These are phyloP conservation scores for Sordariomycetes sp. DNA, from an alignment of 2,329 filamentous ascomycete species.

Conservation along the genomic window DNA sequence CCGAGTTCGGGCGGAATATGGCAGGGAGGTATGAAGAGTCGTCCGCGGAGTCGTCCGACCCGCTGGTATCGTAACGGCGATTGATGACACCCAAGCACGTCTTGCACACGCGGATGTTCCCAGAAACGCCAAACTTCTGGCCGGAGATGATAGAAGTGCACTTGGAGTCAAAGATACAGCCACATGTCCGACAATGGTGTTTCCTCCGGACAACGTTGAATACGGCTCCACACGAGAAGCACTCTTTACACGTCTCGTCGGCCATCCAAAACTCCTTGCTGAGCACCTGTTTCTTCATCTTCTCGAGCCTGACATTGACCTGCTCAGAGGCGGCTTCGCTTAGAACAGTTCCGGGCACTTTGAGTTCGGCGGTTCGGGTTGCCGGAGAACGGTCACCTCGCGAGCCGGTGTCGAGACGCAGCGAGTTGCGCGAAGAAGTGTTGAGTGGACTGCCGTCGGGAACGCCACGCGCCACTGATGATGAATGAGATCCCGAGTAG, in stretches of 20 bases:
- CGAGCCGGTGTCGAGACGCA: conserved; percentile 46
- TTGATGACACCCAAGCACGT: conserved; percentile 88
- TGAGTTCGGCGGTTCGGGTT: conserved; percentile 31
- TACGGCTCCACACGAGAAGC: conserved; percentile 79
- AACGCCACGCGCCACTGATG: conserved; percentile 46
- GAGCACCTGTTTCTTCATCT: conserved; percentile 76
- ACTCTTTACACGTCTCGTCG: conserved; percentile 95
- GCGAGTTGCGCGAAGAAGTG: conserved; percentile 46
- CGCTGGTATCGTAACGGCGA: conserved; percentile 76
- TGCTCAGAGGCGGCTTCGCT: conserved; percentile 44
- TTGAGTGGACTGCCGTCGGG: conserved; percentile 46
- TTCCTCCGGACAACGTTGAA: conserved; percentile 94
- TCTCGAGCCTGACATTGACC: conserved; percentile 51
- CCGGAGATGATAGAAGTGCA: conserved; percentile 90
- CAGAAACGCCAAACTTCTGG: conserved; percentile 74
- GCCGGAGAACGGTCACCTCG: conserved; percentile 33
- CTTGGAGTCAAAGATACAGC: conserved; percentile 97
- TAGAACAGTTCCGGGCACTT: conserved; percentile 43
- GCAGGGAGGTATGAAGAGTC: conserved; percentile 58
- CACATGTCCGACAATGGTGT: conserved; percentile 90
- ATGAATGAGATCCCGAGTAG: conserved; percentile 40
- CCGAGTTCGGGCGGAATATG: conserved; percentile 46
- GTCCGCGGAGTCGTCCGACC: conserved; percentile 77
- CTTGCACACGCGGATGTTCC: conserved; percentile 81
- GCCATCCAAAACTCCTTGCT: conserved; percentile 99